A percentile compares a stretch with the other conserved stretches of the same genome.
These are phyloP conservation scores for Pleurotus sapidus DNA, from an alignment of 768 basidiomycete species.

Conservation along the genomic window DNA sequence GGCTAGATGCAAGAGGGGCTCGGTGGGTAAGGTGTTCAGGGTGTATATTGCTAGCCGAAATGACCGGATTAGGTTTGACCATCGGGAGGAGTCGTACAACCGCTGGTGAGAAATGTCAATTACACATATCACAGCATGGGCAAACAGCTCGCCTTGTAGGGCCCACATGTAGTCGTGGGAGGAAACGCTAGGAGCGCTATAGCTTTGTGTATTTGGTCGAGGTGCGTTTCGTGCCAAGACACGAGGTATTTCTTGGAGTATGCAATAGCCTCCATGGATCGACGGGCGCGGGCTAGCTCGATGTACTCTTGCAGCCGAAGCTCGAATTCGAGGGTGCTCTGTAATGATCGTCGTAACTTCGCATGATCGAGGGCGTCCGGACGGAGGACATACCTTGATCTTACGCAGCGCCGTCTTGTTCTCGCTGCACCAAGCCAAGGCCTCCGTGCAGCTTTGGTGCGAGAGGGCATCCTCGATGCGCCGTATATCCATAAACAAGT, in stretches of 20 bases:
- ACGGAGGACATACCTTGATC: slow-evolving; percentile 58
- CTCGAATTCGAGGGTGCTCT: slow-evolving; percentile 97
- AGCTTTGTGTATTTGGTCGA: slow-evolving; percentile 73
- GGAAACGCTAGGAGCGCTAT: slow-evolving; percentile 75
- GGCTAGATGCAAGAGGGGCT: slow-evolving; percentile 83
- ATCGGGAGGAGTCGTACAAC: slow-evolving; percentile 78
- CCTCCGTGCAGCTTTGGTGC: slow-evolving; percentile 79
- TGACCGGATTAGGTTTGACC: slow-evolving; percentile 68
- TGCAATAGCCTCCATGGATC: slow-evolving; percentile 72
- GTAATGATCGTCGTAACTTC: slow-evolving; percentile 10
- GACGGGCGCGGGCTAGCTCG: slow-evolving; percentile 74
- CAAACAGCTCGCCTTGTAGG: slow-evolving; percentile 65
- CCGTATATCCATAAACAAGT: slow-evolving; percentile 85
- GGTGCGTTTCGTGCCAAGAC: slow-evolving; percentile 80
- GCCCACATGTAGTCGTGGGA: slow-evolving; percentile 65
- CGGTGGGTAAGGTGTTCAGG: slow-evolving; percentile 83
- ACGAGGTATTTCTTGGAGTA: slow-evolving; percentile 82
- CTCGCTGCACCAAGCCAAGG: slow-evolving; percentile 94
- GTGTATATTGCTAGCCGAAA: slow-evolving; percentile 88
- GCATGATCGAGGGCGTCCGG: background rate
- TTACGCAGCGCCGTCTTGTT: slow-evolving; percentile 92
- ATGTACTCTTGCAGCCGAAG: slow-evolving; percentile 96
- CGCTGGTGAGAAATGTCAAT: slow-evolving; percentile 42
- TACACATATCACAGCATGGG: background rate
- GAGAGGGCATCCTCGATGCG: slow-evolving; percentile 82